A percentile compares a stretch with the other conserved stretches of the same genome.
Conservation (phyloP, 306 rosid genomes). For the Acacia confusa region DNA sequence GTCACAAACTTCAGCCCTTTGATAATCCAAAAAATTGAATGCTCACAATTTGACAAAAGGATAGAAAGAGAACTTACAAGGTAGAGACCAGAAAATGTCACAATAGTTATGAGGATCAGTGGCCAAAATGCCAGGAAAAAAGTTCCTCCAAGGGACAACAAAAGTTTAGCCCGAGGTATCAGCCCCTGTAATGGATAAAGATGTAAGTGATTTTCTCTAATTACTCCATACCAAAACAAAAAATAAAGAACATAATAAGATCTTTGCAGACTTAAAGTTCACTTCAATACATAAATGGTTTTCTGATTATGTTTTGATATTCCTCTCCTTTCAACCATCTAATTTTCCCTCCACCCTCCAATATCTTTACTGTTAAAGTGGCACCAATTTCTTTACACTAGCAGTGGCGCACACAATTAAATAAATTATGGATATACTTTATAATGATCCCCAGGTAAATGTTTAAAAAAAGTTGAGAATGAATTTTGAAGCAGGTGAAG, state of each 20-base stretch:
- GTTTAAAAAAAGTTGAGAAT: neutral
- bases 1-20: neutral
- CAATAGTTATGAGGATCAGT: slow-evolving; percentile 65
- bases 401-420: slow-evolving; percentile 6
- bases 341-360: neutral
- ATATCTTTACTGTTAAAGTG: neutral
- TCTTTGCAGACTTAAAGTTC: neutral
- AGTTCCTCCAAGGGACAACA: slow-evolving; percentile 86
- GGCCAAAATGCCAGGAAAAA: slow-evolving; percentile 97
- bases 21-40: slow-evolving; percentile 6
- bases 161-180: slow-evolving; percentile 85
- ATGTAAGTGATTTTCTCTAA: slow-evolving; percentile 14
- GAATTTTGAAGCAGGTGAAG: neutral
- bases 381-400: neutral
- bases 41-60: slow-evolving; percentile 12
- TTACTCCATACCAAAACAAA: neutral
- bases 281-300: neutral
- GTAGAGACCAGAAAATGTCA: slow-evolving; percentile 70
- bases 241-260: slow-evolving; percentile 2
- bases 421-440: neutral
- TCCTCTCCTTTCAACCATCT: neutral
- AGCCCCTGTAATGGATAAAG: slow-evolving; percentile 68
- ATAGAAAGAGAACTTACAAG: slow-evolving; percentile 53
- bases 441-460: neutral
- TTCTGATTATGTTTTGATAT: neutral